Conservation (phyloP, 768 basidiomycete species). For the Cystobasidium onofrii region DNA sequence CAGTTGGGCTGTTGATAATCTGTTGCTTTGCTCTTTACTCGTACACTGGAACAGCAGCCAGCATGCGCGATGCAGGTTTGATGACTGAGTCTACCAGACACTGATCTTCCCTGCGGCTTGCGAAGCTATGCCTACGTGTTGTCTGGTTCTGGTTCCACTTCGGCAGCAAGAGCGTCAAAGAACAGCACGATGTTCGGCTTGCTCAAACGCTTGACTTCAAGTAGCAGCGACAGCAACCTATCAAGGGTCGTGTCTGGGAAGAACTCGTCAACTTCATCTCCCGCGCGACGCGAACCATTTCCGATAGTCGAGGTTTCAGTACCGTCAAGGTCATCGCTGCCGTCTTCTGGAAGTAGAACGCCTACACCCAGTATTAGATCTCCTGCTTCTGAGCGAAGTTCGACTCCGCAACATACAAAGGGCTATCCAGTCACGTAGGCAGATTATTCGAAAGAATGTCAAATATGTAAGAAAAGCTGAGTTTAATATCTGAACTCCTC, state of each 20-base stretch:
- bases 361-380: background rate
- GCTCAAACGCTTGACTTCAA: background rate
- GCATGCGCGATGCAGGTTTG: too few species aligned
- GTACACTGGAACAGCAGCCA: too few species aligned
- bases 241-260: background rate
- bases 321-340: background rate
- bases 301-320: background rate
- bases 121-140: too few species aligned
- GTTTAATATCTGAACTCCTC: too few species aligned
- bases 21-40: too few species aligned
- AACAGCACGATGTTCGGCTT: background rate
- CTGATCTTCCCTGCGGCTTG: too few species aligned
- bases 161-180: too few species aligned
- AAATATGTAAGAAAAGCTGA: too few species aligned
- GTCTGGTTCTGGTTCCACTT: too few species aligned
- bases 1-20: too few species aligned
- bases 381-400: background rate
- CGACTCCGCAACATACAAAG: background rate
- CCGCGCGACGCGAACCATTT: background rate
- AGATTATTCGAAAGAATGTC: too few species aligned
- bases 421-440: background rate
- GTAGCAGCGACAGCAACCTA: background rate
- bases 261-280: background rate
- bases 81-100: too few species aligned
- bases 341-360: background rate